Percentiles rank a stretch among this genome's conserved stretches.
phyloP scores from a whole-genome alignment of 2,329 filamentous ascomycete genomes.

The Cladorrhinum sp. region DNA sequence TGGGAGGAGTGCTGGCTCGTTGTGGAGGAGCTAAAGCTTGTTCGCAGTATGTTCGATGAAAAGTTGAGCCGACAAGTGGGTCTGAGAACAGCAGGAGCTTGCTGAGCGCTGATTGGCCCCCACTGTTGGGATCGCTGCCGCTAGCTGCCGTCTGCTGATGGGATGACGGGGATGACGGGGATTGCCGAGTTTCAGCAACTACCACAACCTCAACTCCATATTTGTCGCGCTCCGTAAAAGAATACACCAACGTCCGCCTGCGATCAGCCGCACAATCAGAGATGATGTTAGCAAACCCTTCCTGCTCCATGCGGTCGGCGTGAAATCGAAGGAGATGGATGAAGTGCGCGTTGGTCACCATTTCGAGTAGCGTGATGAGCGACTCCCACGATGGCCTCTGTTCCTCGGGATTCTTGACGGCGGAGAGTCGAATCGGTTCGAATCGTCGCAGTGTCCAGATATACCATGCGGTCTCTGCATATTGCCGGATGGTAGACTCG shows the following conservation, averaged over 20 bases:
- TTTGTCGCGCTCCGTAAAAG: background rate
- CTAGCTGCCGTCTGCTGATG: background rate
- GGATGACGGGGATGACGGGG: too few relatives aligned
- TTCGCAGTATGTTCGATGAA: slow-evolving; percentile 11
- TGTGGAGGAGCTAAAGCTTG: background rate
- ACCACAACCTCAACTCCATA: background rate
- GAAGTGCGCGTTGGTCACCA: background rate
- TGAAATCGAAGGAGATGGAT: background rate
- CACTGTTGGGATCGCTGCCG: background rate
- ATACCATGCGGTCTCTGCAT: slow-evolving; percentile 4
- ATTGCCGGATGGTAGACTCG: background rate
- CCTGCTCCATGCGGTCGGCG: background rate
- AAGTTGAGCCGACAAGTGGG: slow-evolving; percentile 7
- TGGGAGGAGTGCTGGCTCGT: background rate
- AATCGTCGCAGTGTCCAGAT: background rate
- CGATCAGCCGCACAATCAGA: too few relatives aligned
- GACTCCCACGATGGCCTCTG: background rate
- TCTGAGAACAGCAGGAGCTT: background rate
- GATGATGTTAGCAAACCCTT: background rate
- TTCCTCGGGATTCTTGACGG: too few relatives aligned
- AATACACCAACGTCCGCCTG: background rate
- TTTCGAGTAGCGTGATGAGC: slow-evolving; percentile 4
- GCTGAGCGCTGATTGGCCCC: background rate
- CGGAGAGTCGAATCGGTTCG: too few relatives aligned
- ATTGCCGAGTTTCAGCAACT: background rate